These are phyloP conservation scores for Pseudocercospora fijiensis DNA, from an alignment of 2,329 filamentous ascomycete species.

Conservation along the genomic window DNA sequence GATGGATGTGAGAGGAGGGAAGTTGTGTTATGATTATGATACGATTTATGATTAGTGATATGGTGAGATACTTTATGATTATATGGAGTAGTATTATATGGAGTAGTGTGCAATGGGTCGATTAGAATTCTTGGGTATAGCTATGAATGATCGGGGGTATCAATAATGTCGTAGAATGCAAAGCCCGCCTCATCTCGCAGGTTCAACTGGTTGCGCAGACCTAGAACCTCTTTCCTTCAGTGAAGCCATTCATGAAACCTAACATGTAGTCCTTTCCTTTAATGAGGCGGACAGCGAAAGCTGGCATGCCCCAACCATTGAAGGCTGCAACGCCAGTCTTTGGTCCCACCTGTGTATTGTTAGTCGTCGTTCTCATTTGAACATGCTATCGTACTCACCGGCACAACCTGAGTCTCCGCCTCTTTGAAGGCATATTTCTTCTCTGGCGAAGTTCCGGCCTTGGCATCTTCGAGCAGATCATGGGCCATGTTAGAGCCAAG, in stretches of 20 bases:
- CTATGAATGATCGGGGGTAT: slow-evolving; percentile 1
- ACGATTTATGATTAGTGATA: neutral
- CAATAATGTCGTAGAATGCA: slow-evolving; percentile 2
- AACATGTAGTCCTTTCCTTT: slow-evolving; percentile 43
- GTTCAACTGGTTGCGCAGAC: no score
- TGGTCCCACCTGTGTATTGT: slow-evolving; percentile 25
- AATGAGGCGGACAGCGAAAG: slow-evolving; percentile 36
- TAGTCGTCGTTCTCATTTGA: slow-evolving; percentile 15
- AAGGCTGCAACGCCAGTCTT: slow-evolving; percentile 41
- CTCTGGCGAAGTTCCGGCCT: slow-evolving; percentile 28
- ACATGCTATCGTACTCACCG: slow-evolving; percentile 22
- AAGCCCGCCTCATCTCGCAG: neutral
- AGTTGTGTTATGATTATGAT: slow-evolving; percentile 3
- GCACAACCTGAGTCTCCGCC: slow-evolving; percentile 35
- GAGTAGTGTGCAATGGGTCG: neutral
- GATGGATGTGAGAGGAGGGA: neutral
- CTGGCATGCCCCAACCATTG: slow-evolving; percentile 37
- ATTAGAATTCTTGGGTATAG: neutral
- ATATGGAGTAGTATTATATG: neutral
- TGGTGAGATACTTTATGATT: no score
- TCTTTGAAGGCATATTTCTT: slow-evolving; percentile 32
- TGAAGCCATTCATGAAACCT: slow-evolving; percentile 30
- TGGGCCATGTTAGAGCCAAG: slow-evolving; percentile 48
- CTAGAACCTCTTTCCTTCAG: slow-evolving; percentile 33
- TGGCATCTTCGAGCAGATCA: slow-evolving; percentile 43